Percentiles rank a stretch among this genome's conserved stretches.
phyloP scores from a whole-genome alignment of 768 basidiomycete species.

The Tephrocybe sp. region DNA sequence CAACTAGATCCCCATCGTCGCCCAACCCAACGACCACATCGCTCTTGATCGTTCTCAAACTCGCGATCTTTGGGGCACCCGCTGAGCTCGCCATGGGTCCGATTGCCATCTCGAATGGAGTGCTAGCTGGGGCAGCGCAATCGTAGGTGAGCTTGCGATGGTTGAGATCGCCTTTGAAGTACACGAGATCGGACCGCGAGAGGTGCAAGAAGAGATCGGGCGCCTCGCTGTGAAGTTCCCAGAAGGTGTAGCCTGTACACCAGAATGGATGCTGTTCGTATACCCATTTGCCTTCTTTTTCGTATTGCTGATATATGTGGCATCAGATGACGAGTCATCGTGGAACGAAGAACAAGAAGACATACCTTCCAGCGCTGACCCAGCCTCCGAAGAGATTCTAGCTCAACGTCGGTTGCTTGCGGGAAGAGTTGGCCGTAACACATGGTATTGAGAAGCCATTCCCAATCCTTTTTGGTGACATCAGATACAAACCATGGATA shows the following conservation, averaged over 20 bases:
- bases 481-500: conserved; percentile 96
- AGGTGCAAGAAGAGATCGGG: conserved; percentile 93
- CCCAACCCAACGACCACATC: conserved; percentile 92
- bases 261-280: conserved; percentile 95
- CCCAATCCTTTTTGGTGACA: conserved; percentile 91
- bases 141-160: conserved; percentile 90
- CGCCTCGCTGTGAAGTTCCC: conserved; percentile 81
- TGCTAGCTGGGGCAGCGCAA: conserved; percentile 82
- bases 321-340: background rate
- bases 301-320: conserved; percentile 65
- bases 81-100: conserved; percentile 89
- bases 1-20: conserved; percentile 61
- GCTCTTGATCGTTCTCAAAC: conserved; percentile 90
- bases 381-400: conserved; percentile 77
- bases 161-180: conserved; percentile 94
- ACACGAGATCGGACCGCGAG: conserved; percentile 84
- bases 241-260: conserved; percentile 96
- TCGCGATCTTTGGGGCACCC: conserved; percentile 85
- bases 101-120: conserved; percentile 87
- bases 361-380: conserved; percentile 88
- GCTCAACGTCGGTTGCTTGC: conserved; percentile 73
- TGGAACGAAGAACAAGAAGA: background rate
- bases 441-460: conserved; percentile 87
- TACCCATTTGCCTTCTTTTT: conserved; percentile 89
- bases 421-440: conserved; percentile 93